These are phyloP conservation scores for Magnusiomyces fungicola DNA, from an alignment of 1,139 yeast genomes.

Conservation along the genomic window DNA sequence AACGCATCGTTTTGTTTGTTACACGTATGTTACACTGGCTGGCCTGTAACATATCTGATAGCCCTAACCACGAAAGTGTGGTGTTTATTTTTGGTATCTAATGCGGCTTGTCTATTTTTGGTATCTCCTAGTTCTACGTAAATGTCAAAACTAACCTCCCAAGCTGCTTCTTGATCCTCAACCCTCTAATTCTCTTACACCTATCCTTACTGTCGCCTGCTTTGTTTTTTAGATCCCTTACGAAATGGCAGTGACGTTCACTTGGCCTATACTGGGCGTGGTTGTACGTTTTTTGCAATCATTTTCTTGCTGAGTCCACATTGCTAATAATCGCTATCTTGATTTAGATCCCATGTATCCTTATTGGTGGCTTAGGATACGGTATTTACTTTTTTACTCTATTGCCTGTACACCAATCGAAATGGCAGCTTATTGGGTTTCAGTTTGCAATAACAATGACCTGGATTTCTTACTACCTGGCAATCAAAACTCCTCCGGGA, in stretches of 20 bases:
- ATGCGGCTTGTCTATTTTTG: too few relatives aligned
- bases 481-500: conserved; percentile 55
- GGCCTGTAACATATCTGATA: too few relatives aligned
- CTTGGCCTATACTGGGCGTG: conserved; percentile 25
- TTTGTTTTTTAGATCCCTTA: too few relatives aligned
- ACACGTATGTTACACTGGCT: too few relatives aligned
- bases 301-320: not conserved
- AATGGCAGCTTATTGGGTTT: conserved; percentile 40
- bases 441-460: conserved; percentile 47
- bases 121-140: too few relatives aligned
- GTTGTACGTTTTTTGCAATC: not conserved
- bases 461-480: conserved; percentile 65
- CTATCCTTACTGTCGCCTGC: too few relatives aligned
- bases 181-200: too few relatives aligned
- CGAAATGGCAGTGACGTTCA: conserved; percentile 24
- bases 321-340: not conserved
- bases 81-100: too few relatives aligned
- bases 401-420: conserved; percentile 37
- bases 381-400: conserved; percentile 57
- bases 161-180: too few relatives aligned
- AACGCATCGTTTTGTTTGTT: too few relatives aligned
- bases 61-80: too few relatives aligned
- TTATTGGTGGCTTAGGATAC: conserved; percentile 58
- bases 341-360: conserved; percentile 50
- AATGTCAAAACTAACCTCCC: too few relatives aligned